Evolutionary conservation across 2,329 filamentous ascomycete species (phyloP).

Genomic region (Trichoderma koningii): DNA sequence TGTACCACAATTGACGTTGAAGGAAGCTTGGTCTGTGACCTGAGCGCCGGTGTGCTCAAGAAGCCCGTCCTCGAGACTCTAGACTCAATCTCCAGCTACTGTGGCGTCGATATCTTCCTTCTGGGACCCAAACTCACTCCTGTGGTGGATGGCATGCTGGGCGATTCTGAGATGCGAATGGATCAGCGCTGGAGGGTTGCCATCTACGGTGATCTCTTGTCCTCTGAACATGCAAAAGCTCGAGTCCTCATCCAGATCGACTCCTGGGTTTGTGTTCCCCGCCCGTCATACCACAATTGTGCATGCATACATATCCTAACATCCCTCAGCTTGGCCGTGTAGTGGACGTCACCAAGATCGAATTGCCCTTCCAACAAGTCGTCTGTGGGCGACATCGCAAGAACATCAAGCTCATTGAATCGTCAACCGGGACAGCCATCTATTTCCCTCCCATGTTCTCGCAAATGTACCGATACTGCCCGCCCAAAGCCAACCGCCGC

Average conservation of each 20-base stretch:
- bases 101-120: slow-evolving; percentile 94
- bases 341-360: slow-evolving; percentile 79
- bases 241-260: slow-evolving; percentile 96
- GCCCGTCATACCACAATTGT: not conserved
- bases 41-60: slow-evolving; percentile 66
- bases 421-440: slow-evolving; percentile 91
- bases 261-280: slow-evolving; percentile 64
- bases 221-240: slow-evolving; percentile 95
- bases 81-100: slow-evolving; percentile 82
- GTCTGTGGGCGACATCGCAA: slow-evolving; percentile 92
- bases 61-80: slow-evolving; percentile 79
- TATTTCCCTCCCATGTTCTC: slow-evolving; percentile 97
- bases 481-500: slow-evolving; percentile 75
- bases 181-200: slow-evolving; percentile 90
- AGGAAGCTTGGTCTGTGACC: slow-evolving; percentile 82
- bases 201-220: slow-evolving; percentile 94
- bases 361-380: slow-evolving; percentile 84
- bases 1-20: slow-evolving; percentile 94
- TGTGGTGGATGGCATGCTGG: slow-evolving; percentile 72
- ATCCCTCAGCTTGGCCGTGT: slow-evolving; percentile 63
- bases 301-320: slow-evolving; percentile 25
- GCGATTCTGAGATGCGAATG: slow-evolving; percentile 78
- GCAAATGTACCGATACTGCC: slow-evolving; percentile 85
- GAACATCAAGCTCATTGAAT: slow-evolving; percentile 98
- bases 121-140: slow-evolving; percentile 85